Conservation (phyloP, 495 filamentous ascomycete genomes). For the Penicillium crystallinum region DNA sequence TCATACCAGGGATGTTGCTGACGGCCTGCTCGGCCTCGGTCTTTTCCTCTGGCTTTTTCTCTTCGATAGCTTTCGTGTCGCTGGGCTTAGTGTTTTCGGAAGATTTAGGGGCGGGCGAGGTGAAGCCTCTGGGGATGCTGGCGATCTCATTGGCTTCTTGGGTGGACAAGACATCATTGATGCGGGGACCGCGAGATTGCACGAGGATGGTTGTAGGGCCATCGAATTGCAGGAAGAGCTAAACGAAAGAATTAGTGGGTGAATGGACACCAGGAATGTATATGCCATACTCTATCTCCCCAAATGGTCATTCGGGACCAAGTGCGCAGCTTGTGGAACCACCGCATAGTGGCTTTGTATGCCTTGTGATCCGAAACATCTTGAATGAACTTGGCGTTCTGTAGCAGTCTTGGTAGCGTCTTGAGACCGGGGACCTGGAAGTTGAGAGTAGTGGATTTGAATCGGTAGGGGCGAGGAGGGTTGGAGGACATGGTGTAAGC, state of each 20-base stretch:
- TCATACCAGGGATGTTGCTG: slow-evolving; percentile 20
- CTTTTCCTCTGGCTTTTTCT: slow-evolving; percentile 7
- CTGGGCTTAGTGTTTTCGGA: slow-evolving; percentile 3
- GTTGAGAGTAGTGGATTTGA: slow-evolving; percentile 68
- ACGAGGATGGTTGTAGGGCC: slow-evolving; percentile 81
- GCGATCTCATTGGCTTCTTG: slow-evolving; percentile 85
- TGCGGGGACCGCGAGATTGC: slow-evolving; percentile 70
- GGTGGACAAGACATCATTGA: slow-evolving; percentile 68
- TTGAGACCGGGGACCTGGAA: slow-evolving; percentile 70
- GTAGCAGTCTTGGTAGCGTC: slow-evolving; percentile 48
- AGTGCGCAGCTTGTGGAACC: slow-evolving; percentile 63
- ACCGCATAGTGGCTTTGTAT: slow-evolving; percentile 59
- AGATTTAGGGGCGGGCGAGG: slow-evolving; percentile 50
- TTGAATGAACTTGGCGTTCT: slow-evolving; percentile 63
- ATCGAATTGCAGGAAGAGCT: slow-evolving; percentile 83
- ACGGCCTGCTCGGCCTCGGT: slow-evolving; percentile 21
- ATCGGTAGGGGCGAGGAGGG: slow-evolving; percentile 74
- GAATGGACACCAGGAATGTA: background rate
- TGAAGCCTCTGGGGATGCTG: slow-evolving; percentile 49
- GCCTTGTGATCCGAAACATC: slow-evolving; percentile 61
- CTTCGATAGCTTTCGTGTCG: slow-evolving; percentile 20
- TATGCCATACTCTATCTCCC: slow-evolving; percentile 68
- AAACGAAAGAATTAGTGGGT: slow-evolving; percentile 4
- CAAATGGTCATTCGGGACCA: slow-evolving; percentile 77
- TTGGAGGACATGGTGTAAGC: slow-evolving; percentile 75